A percentile compares a stretch with the other conserved stretches of the same genome.
These are phyloP conservation scores for Punica granatum DNA, from an alignment of 345 rosid species.

Conservation along the genomic window DNA sequence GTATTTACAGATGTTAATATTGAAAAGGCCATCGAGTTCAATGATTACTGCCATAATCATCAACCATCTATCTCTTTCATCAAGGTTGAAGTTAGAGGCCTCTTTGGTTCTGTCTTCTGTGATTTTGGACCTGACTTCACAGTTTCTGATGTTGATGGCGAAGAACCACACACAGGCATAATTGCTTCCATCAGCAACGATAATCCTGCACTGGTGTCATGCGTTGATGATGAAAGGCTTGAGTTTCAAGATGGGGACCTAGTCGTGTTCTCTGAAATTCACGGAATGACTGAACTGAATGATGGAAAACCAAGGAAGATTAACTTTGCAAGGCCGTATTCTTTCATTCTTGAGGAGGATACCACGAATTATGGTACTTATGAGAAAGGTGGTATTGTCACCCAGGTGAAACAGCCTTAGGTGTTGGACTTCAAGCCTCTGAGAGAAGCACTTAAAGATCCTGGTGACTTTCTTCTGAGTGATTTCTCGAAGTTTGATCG, in stretches of 20 bases:
- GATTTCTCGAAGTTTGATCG: constrained; percentile 93
- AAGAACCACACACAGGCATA: constrained; percentile 92
- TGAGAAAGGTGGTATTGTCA: constrained; percentile 91
- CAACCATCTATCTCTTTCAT: constrained; percentile 87
- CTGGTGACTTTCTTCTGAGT: constrained; percentile 91
- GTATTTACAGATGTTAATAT: constrained; percentile 77
- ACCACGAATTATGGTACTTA: constrained; percentile 53
- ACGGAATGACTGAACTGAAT: constrained; percentile 88
- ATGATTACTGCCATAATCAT: constrained; percentile 80
- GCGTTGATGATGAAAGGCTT: constrained; percentile 96
- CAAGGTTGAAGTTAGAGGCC: constrained; percentile 92
- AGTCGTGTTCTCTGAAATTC: constrained; percentile 93
- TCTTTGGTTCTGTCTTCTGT: constrained; percentile 91
- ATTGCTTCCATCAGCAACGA: constrained; percentile 92
- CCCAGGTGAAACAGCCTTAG: constrained; percentile 90
- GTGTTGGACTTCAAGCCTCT: constrained; percentile 75
- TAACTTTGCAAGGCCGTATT: constrained; percentile 74
- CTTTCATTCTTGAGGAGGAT: constrained; percentile 89
- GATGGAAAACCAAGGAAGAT: constrained; percentile 95
- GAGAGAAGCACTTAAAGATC: constrained; percentile 80
- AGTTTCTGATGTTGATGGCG: constrained; percentile 90
- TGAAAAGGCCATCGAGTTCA: constrained; percentile 64
- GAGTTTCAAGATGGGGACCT: constrained; percentile 95
- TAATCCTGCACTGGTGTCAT: constrained; percentile 72
- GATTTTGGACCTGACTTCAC: constrained; percentile 94